Evolutionary conservation across 352 stramenopile genomes (phyloP).

Genomic region (Phytophthora uliginosa): DNA sequence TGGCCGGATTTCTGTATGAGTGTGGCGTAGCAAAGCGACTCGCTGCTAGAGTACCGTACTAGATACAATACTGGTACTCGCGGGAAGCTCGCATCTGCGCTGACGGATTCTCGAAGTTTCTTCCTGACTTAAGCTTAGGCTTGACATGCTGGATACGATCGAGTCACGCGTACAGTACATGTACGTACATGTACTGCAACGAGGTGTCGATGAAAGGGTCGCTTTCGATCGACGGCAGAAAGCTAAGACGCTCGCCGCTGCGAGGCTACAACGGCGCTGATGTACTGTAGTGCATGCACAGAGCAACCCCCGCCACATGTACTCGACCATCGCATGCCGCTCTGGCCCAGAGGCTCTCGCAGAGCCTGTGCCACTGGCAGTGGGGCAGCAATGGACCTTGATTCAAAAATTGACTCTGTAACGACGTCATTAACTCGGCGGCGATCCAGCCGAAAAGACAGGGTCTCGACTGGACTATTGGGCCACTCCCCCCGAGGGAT

Average conservation of each 20-base stretch:
- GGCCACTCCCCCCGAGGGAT: conserved; percentile 2
- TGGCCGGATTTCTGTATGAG: conserved; percentile 4
- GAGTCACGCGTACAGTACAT: neutral
- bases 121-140: neutral
- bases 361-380: neutral
- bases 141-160: neutral
- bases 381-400: neutral
- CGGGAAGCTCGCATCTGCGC: neutral
- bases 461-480: neutral
- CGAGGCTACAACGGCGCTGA: neutral
- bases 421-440: neutral
- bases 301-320: neutral
- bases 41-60: conserved; percentile 1
- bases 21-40: neutral
- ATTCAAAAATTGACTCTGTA: neutral
- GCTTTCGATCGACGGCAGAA: neutral
- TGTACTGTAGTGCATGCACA: neutral
- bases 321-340: neutral
- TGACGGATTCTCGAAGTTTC: conserved; percentile 7
- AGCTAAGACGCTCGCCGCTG: neutral
- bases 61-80: neutral
- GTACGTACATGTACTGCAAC: too few species aligned
- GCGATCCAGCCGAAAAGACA: neutral
- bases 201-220: neutral
- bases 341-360: neutral